Evolutionary conservation across 495 filamentous ascomycete species (phyloP).

Genomic region (Pseudomonodictys pantanalensis): DNA sequence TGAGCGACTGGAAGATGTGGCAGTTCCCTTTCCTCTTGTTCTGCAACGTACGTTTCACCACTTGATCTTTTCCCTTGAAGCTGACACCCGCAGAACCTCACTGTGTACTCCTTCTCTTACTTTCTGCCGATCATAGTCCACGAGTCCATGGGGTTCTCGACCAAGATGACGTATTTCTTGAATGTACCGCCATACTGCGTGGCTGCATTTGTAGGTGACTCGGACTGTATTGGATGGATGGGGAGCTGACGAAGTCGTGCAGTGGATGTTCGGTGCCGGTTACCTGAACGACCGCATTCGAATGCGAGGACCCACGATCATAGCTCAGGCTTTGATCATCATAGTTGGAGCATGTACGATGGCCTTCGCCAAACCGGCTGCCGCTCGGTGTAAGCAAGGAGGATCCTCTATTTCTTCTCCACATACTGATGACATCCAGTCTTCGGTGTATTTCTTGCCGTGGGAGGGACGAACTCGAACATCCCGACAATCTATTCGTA

Average conservation of each 20-base stretch:
- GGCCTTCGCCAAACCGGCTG: conserved; percentile 45
- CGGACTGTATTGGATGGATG: neutral
- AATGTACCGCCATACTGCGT: conserved; percentile 61
- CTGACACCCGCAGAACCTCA: conserved; percentile 45
- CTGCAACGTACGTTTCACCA: conserved; percentile 36
- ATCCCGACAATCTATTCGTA: conserved; percentile 29
- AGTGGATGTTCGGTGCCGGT: conserved; percentile 53
- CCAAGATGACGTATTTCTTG: conserved; percentile 58
- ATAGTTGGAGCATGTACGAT: conserved; percentile 52
- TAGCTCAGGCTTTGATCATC: conserved; percentile 51
- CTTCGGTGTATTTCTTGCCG: conserved; percentile 8
- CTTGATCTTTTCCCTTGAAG: neutral
- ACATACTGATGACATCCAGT: neutral
- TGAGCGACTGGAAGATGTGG: conserved; percentile 56
- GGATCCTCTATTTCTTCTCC: too few relatives aligned
- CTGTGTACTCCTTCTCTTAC: conserved; percentile 63
- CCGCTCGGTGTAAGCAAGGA: conserved; percentile 6
- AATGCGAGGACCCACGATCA: conserved; percentile 55
- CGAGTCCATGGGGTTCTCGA: conserved; percentile 56
- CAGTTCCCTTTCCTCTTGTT: conserved; percentile 59
- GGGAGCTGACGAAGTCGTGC: neutral
- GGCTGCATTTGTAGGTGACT: conserved; percentile 49
- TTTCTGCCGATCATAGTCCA: conserved; percentile 65
- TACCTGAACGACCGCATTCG: conserved; percentile 57
- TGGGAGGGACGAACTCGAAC: conserved; percentile 12